phyloP scores from a whole-genome alignment of 495 filamentous ascomycete species.

The Lichenothelia convexa region DNA sequence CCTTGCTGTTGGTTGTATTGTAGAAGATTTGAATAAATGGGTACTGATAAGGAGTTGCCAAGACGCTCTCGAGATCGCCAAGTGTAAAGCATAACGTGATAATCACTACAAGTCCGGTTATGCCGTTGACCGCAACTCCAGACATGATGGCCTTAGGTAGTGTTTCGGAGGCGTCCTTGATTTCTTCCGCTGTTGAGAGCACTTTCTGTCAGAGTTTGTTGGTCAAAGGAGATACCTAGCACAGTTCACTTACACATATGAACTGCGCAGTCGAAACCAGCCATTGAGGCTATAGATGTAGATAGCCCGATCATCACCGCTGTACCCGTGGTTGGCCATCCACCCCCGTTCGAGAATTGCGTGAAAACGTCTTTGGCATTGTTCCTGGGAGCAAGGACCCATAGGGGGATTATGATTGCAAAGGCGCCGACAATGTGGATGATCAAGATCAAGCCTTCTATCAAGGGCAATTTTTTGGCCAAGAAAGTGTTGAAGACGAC shows the following conservation, averaged over 20 bases:
- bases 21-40: conserved; percentile 17
- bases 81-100: conserved; percentile 15
- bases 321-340: conserved; percentile 4
- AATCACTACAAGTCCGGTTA: conserved; percentile 13
- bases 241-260: conserved; percentile 4
- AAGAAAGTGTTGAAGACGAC: conserved; percentile 25
- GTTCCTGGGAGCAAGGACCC: conserved; percentile 1
- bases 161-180: conserved; percentile 11
- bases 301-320: conserved; percentile 5
- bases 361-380: background rate
- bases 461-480: conserved; percentile 3
- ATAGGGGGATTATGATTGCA: conserved; percentile 1
- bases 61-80: conserved; percentile 9
- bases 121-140: conserved; percentile 9
- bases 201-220: conserved; percentile 8
- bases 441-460: conserved; percentile 6
- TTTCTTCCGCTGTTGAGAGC: conserved; percentile 15
- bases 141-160: conserved; percentile 13
- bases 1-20: conserved; percentile 9
- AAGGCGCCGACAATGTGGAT: conserved; percentile 6
- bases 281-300: background rate
- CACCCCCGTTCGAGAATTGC: conserved; percentile 3
- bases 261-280: conserved; percentile 7
- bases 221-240: background rate
- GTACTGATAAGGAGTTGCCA: conserved; percentile 9